Percentiles rank a stretch among this genome's conserved stretches.
phyloP scores from a whole-genome alignment of 176 grass and related monocot species.

The Aegilops umbellulata region DNA sequence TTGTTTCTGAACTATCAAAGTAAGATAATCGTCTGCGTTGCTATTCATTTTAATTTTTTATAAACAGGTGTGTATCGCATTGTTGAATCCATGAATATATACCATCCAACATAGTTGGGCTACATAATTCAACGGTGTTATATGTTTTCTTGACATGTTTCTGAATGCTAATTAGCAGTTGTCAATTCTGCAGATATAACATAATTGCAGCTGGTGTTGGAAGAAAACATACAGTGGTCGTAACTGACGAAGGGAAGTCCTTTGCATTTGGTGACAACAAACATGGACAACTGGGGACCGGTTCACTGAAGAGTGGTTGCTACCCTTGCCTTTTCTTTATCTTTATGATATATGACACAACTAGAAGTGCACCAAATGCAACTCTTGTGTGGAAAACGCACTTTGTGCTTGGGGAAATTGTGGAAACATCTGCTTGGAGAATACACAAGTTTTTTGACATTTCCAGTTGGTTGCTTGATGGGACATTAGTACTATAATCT shows the following conservation, averaged over 20 bases:
- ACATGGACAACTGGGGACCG: conserved; percentile 76
- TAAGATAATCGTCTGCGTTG: conserved; percentile 28
- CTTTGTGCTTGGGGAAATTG: not conserved
- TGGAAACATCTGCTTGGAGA: not conserved
- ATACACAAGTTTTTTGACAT: not conserved
- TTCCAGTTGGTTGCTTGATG: not conserved
- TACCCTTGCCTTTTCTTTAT: not conserved
- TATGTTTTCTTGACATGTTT: not conserved
- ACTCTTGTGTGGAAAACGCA: not conserved
- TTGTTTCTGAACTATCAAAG: conserved; percentile 84
- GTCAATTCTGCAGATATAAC: conserved; percentile 53
- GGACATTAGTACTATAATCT: not conserved
- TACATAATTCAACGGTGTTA: not conserved
- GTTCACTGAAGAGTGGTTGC: conserved; percentile 71
- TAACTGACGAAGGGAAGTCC: conserved; percentile 79
- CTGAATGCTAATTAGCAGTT: not conserved
- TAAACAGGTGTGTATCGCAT: not conserved
- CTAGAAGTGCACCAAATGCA: not conserved
- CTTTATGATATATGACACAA: not conserved
- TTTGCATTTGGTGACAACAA: conserved; percentile 93
- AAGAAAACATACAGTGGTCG: conserved; percentile 79
- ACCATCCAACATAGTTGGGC: not conserved
- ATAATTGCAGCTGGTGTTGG: conserved; percentile 63
- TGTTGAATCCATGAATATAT: not conserved
- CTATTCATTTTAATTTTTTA: not conserved